Evolutionary conservation across 106 monocot species (phyloP).

Genomic region (Dendrobium catenatum): DNA sequence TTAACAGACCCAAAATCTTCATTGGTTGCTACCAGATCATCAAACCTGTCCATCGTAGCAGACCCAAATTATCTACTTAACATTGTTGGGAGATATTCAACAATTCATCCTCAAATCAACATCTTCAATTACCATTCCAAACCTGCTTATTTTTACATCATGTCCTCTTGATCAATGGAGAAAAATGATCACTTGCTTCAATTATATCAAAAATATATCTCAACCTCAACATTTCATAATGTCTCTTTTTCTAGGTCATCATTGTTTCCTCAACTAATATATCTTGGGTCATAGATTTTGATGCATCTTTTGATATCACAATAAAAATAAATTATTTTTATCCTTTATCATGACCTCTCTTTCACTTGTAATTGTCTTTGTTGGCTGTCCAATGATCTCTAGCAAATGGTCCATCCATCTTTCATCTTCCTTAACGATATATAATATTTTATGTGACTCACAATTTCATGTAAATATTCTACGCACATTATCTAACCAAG

Average conservation of each 20-base stretch:
- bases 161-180: background rate
- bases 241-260: background rate
- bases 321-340: background rate
- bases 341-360: background rate
- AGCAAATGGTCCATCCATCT: too few relatives aligned
- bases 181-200: background rate
- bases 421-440: too few relatives aligned
- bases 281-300: background rate
- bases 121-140: background rate
- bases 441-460: too few relatives aligned
- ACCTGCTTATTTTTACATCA: background rate
- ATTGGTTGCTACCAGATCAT: background rate
- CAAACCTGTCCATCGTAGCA: background rate
- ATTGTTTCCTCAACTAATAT: background rate
- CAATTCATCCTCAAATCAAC: background rate
- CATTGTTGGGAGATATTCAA: background rate
- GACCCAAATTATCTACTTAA: background rate
- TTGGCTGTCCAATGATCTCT: background rate
- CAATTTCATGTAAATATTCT: too few relatives aligned
- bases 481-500: too few relatives aligned
- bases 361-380: background rate
- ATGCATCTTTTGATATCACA: background rate
- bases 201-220: background rate
- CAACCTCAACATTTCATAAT: background rate
- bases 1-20: too few relatives aligned